phyloP scores from a whole-genome alignment of 2,329 filamentous ascomycete species.

The Microdochium trichocladiopsis region DNA sequence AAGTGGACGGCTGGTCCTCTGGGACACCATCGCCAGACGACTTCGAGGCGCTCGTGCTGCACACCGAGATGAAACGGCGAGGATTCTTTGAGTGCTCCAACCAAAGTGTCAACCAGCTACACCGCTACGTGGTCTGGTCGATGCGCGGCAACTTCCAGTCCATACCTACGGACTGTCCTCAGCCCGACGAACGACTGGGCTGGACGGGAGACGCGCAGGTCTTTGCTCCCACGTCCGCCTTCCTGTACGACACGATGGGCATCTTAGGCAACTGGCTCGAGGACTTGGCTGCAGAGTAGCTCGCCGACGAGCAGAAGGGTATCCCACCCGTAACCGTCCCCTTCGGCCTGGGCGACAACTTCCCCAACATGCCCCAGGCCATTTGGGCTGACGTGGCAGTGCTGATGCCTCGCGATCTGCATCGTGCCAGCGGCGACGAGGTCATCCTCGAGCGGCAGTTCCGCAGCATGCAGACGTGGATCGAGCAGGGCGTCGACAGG shows the following conservation, averaged over 20 bases:
- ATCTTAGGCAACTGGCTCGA: slow-evolving; percentile 31
- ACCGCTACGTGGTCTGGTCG: slow-evolving; percentile 47
- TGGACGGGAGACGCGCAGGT: slow-evolving; percentile 41
- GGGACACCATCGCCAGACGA: slow-evolving; percentile 1
- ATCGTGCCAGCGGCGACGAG: slow-evolving; percentile 17
- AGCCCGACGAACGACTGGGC: slow-evolving; percentile 41
- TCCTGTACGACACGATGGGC: slow-evolving; percentile 30
- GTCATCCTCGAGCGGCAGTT: slow-evolving; percentile 17
- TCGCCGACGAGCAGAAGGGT: not conserved
- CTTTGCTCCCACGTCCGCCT: slow-evolving; percentile 35
- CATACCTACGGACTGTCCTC: slow-evolving; percentile 43
- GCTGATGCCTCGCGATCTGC: slow-evolving; percentile 21
- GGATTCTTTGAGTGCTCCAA: slow-evolving; percentile 47
- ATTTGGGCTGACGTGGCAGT: slow-evolving; percentile 25
- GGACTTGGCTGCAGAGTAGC: slow-evolving; percentile 6
- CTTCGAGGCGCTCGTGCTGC: slow-evolving; percentile 32
- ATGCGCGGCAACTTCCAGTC: slow-evolving; percentile 53
- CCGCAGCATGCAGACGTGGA: slow-evolving; percentile 19
- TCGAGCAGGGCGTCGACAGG: slow-evolving; percentile 17
- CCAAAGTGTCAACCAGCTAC: slow-evolving; percentile 41
- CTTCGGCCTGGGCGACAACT: slow-evolving; percentile 3
- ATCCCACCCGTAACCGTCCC: slow-evolving; percentile 1
- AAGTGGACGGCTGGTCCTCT: slow-evolving; percentile 31
- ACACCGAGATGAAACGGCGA: slow-evolving; percentile 43
- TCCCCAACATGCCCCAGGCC: slow-evolving; percentile 11